A percentile compares a stretch with the other conserved stretches of the same genome.
Conservation (phyloP, 179 eudicot species). For the Sideroxylon spinosum region DNA sequence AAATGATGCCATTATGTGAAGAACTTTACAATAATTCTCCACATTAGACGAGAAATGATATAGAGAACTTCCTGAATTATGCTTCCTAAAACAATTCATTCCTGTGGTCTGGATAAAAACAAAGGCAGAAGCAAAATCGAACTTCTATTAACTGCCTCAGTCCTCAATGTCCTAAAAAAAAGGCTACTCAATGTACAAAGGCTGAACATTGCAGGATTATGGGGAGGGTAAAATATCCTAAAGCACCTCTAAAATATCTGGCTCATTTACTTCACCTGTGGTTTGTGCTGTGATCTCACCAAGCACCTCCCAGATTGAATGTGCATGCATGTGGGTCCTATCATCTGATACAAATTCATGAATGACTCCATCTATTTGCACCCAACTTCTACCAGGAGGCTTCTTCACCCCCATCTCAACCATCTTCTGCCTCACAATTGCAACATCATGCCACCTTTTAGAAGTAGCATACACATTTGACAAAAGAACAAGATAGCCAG, state of each 20-base stretch:
- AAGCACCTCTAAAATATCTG: slow-evolving; percentile 19
- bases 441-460: slow-evolving; percentile 50
- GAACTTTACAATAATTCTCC: neutral
- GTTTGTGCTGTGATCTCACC: slow-evolving; percentile 26
- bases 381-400: slow-evolving; percentile 50
- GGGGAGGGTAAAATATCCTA: too few relatives aligned
- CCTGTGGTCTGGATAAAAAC: neutral
- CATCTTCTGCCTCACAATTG: slow-evolving; percentile 40
- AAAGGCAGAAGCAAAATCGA: neutral
- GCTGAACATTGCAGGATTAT: too few relatives aligned
- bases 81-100: neutral
- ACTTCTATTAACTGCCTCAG: neutral
- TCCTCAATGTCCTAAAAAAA: neutral
- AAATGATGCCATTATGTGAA: neutral
- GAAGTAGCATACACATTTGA: slow-evolving; percentile 45
- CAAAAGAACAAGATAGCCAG: slow-evolving; percentile 49
- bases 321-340: slow-evolving; percentile 27
- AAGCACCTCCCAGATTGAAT: slow-evolving; percentile 36
- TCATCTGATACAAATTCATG: slow-evolving; percentile 52
- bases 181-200: too few relatives aligned
- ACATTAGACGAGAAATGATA: neutral
- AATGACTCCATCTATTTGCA: slow-evolving; percentile 40
- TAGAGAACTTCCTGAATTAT: neutral
- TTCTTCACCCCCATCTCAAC: slow-evolving; percentile 28
- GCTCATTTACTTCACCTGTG: slow-evolving; percentile 18